These are phyloP conservation scores for Camellia granthamiana DNA, from an alignment of 148 eudicot species.

Conservation along the genomic window DNA sequence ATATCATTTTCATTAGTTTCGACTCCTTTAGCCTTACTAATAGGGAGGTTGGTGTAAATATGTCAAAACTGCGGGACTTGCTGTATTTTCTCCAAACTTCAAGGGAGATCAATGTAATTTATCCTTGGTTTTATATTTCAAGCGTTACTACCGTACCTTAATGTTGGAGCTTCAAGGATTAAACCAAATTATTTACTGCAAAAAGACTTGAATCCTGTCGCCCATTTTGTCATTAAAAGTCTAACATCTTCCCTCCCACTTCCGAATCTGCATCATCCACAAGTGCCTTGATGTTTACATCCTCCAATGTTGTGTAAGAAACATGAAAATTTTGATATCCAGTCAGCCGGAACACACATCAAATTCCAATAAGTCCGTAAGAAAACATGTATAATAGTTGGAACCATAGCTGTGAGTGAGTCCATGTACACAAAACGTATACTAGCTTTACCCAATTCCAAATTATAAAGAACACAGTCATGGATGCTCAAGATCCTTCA, in stretches of 20 bases:
- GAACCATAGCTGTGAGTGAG: slow-evolving; percentile 78
- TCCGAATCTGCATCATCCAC: slow-evolving; percentile 64
- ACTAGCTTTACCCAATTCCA: not conserved
- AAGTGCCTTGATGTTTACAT: slow-evolving; percentile 77
- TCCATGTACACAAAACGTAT: slow-evolving; percentile 33
- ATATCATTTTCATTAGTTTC: no score
- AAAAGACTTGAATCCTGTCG: slow-evolving; percentile 83
- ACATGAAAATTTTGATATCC: slow-evolving; percentile 2
- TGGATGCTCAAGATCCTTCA: slow-evolving; percentile 7
- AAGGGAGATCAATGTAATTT: no score
- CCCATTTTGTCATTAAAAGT: slow-evolving; percentile 70
- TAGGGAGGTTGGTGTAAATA: no score
- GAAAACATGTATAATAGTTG: slow-evolving; percentile 46
- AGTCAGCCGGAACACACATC: not conserved
- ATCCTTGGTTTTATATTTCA: no score
- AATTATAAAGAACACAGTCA: not conserved
- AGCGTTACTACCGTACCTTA: not conserved
- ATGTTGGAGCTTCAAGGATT: not conserved
- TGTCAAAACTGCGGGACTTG: no score
- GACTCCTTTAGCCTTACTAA: no score
- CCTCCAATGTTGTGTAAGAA: slow-evolving; percentile 61
- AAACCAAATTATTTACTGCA: slow-evolving; percentile 40
- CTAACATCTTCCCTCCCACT: slow-evolving; percentile 70
- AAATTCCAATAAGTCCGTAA: not conserved
- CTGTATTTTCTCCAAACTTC: no score